Base-by-base conservation (phyloP, 2,329 filamentous ascomycete species). In the Capronia epimyces region DNA sequence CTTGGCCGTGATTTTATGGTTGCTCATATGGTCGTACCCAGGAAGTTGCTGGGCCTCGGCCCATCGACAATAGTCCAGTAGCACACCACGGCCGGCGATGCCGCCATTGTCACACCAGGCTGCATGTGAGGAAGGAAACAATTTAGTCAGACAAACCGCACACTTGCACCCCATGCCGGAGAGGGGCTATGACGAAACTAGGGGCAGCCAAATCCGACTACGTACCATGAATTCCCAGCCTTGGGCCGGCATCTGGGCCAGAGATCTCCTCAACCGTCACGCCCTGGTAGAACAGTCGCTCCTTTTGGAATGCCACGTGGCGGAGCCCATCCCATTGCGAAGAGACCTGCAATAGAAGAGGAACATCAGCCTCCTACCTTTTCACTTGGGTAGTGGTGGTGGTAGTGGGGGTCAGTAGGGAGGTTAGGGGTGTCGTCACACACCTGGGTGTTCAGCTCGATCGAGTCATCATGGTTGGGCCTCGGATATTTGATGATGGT, bases 51-150 rank as follows among this genome's bases (percentile, higher is more conserved):
- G 15, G 15, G 10, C 6, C 13, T 47, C 1, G 67, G 15, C 34
- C 15, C 31, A 16, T 34, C 32, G 22, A 34, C 43, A 21, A 43
- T 68, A 74, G 64, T 75, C 73, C 21, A 75, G 57, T n/a, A 76
- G 65, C 10, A 76, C 66, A 12, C 72, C 72, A 3, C 73, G 70
- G 22, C 71, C 72, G 24, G 71, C 66, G 20, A 74, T 68, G 3
- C 68, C 67, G 25, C 67, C 67, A 1, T 65, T 64, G 24, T 67
- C 61, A 8, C 61, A 64, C 67, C 67, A 71, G 8, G 46, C 46
- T 47, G 45, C 22, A 42, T 21, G 39, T 20, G 8, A 8, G 6
- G 9, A 16, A 15, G 27, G 13, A 7, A 31, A 31, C 7, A 31
- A 8, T 31, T 31, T 31, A 31, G n/a, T n/a, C n/a, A n/a, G n/a